Evolutionary conservation across 2,329 filamentous ascomycete genomes (phyloP), one percentile per base, ranked within the genome.

Genomic region (Botrytis byssoidea): DNA sequence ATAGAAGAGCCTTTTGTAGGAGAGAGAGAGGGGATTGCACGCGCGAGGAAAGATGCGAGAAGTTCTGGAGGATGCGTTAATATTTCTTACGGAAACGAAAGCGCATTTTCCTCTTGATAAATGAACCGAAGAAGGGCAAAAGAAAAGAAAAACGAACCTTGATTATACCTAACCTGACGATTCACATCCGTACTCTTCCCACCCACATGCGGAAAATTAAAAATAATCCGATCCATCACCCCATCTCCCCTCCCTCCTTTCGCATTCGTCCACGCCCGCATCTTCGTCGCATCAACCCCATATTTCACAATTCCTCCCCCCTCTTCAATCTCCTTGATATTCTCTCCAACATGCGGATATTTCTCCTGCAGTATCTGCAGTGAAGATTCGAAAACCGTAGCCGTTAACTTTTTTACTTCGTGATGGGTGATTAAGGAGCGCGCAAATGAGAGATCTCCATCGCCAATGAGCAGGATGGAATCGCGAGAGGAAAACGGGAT

Each of bases 161-260:
- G 95, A 84, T 99, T 98, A 82, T 93, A 90, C 73, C 96, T 90
- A 22, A 98, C 94, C 83, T 99, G 96, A 51, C 96, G 88, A 84
- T 98, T 98, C 73, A 98, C 92, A 84, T 98, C 95, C 78, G 92
- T 98, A 77, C 90, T 92, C 79, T 97, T 91, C 64, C 96, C 96
- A 76, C 96, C 96, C 5, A 97, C 92, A 84, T 99, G 96, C 51
- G 96, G 96, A 83, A 99, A 99, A 86, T 98, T 97, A 89, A 98
- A 99, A 77, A 95, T 86, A 75, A 98, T 91, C 73, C 90, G 88
- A 82, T 97, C 91, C 86, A 92, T 95, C 6, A 85, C 82, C 5
- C 83, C 83, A 79, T 73, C 78, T 32, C 72, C 76, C 48, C 74
- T 73, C 60, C 81, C 82, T 48, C 67, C 67, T 70, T 72, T 78